Base-by-base conservation (phyloP, 2,329 filamentous ascomycete species). In the Curvularia hawaiiensis region DNA sequence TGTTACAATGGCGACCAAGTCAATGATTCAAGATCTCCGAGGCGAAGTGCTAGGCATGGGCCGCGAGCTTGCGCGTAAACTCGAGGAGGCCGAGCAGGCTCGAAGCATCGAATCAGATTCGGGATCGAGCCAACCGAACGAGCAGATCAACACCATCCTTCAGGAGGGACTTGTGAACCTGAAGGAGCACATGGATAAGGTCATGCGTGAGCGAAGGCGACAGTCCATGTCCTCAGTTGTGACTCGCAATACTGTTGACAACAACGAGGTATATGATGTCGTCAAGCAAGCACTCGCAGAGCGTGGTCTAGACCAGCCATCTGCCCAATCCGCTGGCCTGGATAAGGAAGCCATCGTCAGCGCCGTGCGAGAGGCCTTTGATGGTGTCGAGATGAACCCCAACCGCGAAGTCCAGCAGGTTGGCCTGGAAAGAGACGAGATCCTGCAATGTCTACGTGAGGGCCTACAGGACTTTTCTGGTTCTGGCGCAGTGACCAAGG, bases 1-100 rank as follows among this genome's bases (percentile, higher is more conserved):
- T 5, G 84, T 97, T 50, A 97, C 92, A 1, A 92, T 92, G 54
- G 92, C 96, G 74, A 91, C 97, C 62, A 98, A 98, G 77, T 88
- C 91, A 4, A 83, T 97, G 9, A 90, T 97, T 9, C 88, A 92
- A 24, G 93, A 97, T 70, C 83, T 98, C 35, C 88, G 94, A 22
- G 93, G 92, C 3, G 94, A 98, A 73, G 92, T 98, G 9, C 83
- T 97, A 4, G 93, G 92, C 3, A 97, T 97, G 93, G 94, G 94
- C 4, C 85, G 94, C 55, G 92, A 97, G 64, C 86, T 98, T 47
- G 92, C 90, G 40, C 89, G 91, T 55, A 90, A 92, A 64, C 83
- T 98, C n/a, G 91, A 95, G 60, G 87, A 92, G 60, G 83, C 87
- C 10, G 77, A 77, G 63, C 83, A 84, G 54, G 79, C 81, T 1